Percentiles rank a stretch among this genome's conserved stretches.
phyloP scores from a whole-genome alignment of 352 stramenopile genomes.

The Globisporangium orthogonon region DNA sequence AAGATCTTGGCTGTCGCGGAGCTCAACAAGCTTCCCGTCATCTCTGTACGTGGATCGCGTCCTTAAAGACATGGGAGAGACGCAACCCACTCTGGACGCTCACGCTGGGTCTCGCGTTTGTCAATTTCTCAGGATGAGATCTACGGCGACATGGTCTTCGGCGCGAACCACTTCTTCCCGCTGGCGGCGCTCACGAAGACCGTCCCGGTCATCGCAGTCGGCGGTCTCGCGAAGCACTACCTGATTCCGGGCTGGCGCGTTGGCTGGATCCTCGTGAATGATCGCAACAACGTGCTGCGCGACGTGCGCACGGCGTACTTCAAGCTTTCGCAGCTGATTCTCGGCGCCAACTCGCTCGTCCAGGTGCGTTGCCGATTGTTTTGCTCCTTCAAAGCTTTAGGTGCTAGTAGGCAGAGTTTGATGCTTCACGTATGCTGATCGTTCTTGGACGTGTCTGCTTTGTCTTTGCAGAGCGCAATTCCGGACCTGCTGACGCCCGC shows the following conservation, averaged over 20 bases:
- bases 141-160: slow-evolving; percentile 82
- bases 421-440: no score
- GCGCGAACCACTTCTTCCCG: slow-evolving; percentile 66
- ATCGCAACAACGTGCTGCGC: slow-evolving; percentile 70
- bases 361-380: slow-evolving; percentile 18
- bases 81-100: no score
- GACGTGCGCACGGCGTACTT: slow-evolving; percentile 87
- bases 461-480: slow-evolving; percentile 39
- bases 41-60: slow-evolving; percentile 75
- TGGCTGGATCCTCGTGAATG: slow-evolving; percentile 94
- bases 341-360: slow-evolving; percentile 89
- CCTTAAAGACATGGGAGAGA: background rate
- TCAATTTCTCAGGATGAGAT: slow-evolving; percentile 54
- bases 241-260: slow-evolving; percentile 93
- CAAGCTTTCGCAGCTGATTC: slow-evolving; percentile 90
- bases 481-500: slow-evolving; percentile 74
- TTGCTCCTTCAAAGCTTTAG: no score
- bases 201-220: slow-evolving; percentile 74
- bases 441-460: background rate
- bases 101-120: no score
- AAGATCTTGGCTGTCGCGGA: slow-evolving; percentile 73
- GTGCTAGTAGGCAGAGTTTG: no score
- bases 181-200: slow-evolving; percentile 79
- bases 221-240: slow-evolving; percentile 94
- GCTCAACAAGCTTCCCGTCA: slow-evolving; percentile 88